A percentile compares a stretch with the other conserved stretches of the same genome.
phyloP scores from a whole-genome alignment of 2,329 filamentous ascomycete genomes.

The Cladosporium austrohemisphaericum region DNA sequence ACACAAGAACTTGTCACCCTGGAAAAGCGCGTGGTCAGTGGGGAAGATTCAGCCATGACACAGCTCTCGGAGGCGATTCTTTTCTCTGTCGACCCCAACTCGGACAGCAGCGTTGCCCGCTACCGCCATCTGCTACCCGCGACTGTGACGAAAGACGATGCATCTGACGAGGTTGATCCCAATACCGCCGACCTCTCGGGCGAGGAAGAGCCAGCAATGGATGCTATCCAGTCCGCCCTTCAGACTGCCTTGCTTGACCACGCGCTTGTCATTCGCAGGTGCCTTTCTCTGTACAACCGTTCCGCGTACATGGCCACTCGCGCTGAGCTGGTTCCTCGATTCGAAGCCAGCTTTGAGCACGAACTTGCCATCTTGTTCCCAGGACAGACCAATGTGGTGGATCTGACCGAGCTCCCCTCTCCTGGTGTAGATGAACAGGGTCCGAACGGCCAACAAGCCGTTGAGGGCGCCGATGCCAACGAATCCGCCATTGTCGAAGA shows the following conservation, averaged over 20 bases:
- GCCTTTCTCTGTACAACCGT: slow-evolving; percentile 62
- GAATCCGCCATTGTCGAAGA: slow-evolving; percentile 13
- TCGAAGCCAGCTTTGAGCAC: slow-evolving; percentile 43
- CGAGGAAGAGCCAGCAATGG: slow-evolving; percentile 42
- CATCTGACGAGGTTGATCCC: slow-evolving; percentile 35
- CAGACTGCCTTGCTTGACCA: slow-evolving; percentile 85
- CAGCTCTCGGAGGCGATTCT: slow-evolving; percentile 71
- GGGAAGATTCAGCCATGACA: slow-evolving; percentile 64
- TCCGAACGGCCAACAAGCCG: slow-evolving; percentile 12
- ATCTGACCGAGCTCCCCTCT: slow-evolving; percentile 14
- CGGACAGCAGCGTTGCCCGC: slow-evolving; percentile 71
- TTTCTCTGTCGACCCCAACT: slow-evolving; percentile 69
- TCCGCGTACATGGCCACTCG: slow-evolving; percentile 54
- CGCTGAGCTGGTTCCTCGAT: slow-evolving; percentile 31
- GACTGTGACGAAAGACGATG: slow-evolving; percentile 37
- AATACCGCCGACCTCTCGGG: slow-evolving; percentile 7
- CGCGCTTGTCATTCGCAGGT: slow-evolving; percentile 80
- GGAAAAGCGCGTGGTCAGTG: slow-evolving; percentile 61
- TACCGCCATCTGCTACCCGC: slow-evolving; percentile 71
- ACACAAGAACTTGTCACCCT: slow-evolving; percentile 76
- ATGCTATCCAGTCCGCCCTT: slow-evolving; percentile 70
- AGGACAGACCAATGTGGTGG: slow-evolving; percentile 24
- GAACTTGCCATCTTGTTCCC: slow-evolving; percentile 43
- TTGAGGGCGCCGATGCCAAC: slow-evolving; percentile 15
- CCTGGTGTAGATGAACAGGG: background rate